A percentile compares a stretch with the other conserved stretches of the same genome.
These are phyloP conservation scores for Leccinum variabile DNA, from an alignment of 1,284 basidiomycete species.

Conservation along the genomic window DNA sequence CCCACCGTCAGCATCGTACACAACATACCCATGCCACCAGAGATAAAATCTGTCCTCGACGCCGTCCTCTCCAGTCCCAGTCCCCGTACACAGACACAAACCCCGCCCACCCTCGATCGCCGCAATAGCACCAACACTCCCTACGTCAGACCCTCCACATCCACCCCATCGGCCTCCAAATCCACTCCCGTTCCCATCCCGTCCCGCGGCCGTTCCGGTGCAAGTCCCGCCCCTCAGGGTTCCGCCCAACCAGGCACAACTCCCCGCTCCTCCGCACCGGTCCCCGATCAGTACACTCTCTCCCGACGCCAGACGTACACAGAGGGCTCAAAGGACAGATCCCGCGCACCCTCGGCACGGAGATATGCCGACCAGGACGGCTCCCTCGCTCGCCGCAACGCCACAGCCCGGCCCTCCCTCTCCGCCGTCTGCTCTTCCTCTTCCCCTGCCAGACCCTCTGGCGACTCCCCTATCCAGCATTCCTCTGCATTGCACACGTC, in stretches of 20 bases:
- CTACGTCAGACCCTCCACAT: slow-evolving; percentile 34
- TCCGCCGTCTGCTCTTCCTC: slow-evolving; percentile 42
- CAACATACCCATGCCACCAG: slow-evolving; percentile 63
- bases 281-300: slow-evolving; percentile 42
- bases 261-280: slow-evolving; percentile 33
- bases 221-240: slow-evolving; percentile 34
- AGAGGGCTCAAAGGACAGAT: slow-evolving; percentile 47
- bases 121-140: slow-evolving; percentile 41
- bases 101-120: slow-evolving; percentile 46
- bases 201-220: slow-evolving; percentile 34
- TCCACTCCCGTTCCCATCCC: slow-evolving; percentile 36
- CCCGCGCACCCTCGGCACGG: slow-evolving; percentile 58
- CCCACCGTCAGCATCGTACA: slow-evolving; percentile 71
- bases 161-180: slow-evolving; percentile 30
- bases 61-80: slow-evolving; percentile 41
- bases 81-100: slow-evolving; percentile 23
- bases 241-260: slow-evolving; percentile 27
- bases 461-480: slow-evolving; percentile 21
- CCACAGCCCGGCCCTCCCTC: slow-evolving; percentile 47
- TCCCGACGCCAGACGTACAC: slow-evolving; percentile 49
- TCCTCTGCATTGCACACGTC: slow-evolving; percentile 22
- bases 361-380: slow-evolving; percentile 57
- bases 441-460: slow-evolving; percentile 26
- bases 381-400: slow-evolving; percentile 46
- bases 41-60: slow-evolving; percentile 66